Conservation (phyloP, 2,329 filamentous ascomycete species). For the Alternaria sp. region DNA sequence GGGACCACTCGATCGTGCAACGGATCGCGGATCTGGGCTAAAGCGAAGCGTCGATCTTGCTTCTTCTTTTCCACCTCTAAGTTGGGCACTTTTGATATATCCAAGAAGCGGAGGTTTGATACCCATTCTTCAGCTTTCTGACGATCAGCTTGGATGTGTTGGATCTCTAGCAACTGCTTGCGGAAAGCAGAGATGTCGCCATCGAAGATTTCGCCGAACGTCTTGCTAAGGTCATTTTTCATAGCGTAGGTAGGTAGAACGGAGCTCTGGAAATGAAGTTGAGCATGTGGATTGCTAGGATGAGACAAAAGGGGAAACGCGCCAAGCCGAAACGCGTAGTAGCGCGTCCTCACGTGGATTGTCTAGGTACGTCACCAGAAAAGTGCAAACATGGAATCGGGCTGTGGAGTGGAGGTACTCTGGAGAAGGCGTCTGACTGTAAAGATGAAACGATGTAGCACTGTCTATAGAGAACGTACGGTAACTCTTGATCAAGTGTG, state of each 20-base stretch:
- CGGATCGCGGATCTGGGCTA: background rate
- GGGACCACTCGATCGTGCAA: background rate
- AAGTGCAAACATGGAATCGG: background rate
- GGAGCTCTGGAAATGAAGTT: background rate
- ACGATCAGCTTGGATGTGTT: constrained; percentile 15
- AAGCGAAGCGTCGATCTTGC: background rate
- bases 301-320: background rate
- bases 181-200: constrained; percentile 17
- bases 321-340: background rate
- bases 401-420: background rate
- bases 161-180: constrained; percentile 26
- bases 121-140: constrained; percentile 21
- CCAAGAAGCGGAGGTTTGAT: constrained; percentile 20
- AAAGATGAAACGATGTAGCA: background rate
- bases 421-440: background rate
- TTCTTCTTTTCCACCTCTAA: background rate
- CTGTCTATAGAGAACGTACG: background rate
- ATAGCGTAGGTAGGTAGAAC: constrained; percentile 2
- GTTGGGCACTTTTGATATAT: constrained; percentile 24
- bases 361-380: background rate
- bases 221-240: constrained; percentile 26
- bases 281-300: background rate
- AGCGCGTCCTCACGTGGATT: constrained; percentile 4
- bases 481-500: background rate
- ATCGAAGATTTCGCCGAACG: constrained; percentile 29